Base-by-base conservation (phyloP, 208 protist species). In the Trypanosoma lewisi region DNA sequence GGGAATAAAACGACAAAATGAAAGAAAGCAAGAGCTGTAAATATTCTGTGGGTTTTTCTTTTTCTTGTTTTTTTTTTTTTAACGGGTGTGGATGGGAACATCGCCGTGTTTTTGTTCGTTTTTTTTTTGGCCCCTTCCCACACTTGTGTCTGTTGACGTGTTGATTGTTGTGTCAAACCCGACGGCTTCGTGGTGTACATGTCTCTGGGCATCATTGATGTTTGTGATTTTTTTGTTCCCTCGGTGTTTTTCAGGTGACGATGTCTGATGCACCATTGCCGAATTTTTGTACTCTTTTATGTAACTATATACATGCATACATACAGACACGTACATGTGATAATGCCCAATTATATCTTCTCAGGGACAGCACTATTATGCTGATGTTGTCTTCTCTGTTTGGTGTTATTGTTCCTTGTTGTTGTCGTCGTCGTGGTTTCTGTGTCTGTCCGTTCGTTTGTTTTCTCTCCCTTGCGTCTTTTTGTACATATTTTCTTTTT, bases 391-490 rank as follows among this genome's bases (percentile, higher is more conserved):
- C 11, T 31, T 51, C 16, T 25, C 11, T 14, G 2, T 25, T 30
- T 51, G 4, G n/a, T 51, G 2, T 7, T 30, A 27, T 14, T 48
- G 6, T 48, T 6, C n/a, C n/a, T 27, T 57, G 44, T 30, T 66
- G 8, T 54, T 36, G 56, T 5, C 16, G 12, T 8, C 42, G 48
- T 28, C 62, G 50, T 45, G 5, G 12, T 21, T 58, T 60, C 9
- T 49, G 6, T 69, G 21, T 63, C 41, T 63, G 2, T 14, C 62
- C 42, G 7, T 50, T 39, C 52, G 7, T 65, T 41, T 41, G 33
- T 59, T 58, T 28, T 44, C n/a, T 44, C n/a, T 44, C 63, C n/a
- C n/a, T 19, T 67, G 21, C 17, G 5, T 54, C 33, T 49, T 41
- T 61, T 49, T 19, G 21, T 39, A 2, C 57, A 45, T 55, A 58